phyloP scores from a whole-genome alignment of 352 stramenopile genomes.

The Elongisporangium undulatum region DNA sequence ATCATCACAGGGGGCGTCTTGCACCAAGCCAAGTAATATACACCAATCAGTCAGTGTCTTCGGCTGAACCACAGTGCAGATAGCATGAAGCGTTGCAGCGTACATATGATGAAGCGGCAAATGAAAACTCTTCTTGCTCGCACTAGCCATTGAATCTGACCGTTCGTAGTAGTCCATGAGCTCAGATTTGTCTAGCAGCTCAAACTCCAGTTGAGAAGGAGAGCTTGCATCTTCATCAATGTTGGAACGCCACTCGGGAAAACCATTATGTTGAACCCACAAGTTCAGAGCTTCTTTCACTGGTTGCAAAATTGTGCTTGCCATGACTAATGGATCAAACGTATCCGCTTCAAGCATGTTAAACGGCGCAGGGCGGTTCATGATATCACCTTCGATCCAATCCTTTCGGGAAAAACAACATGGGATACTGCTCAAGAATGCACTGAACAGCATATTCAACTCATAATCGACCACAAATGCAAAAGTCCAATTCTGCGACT shows the following conservation, averaged over 20 bases:
- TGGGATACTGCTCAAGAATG: constrained; percentile 56
- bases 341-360: constrained; percentile 22
- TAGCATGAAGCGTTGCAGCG: constrained; percentile 42
- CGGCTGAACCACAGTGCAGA: constrained; percentile 38
- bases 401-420: constrained; percentile 42
- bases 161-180: constrained; percentile 37
- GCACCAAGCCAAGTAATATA: constrained; percentile 27
- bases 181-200: not conserved
- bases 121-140: constrained; percentile 66
- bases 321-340: constrained; percentile 31
- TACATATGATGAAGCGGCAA: constrained; percentile 79
- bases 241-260: constrained; percentile 18
- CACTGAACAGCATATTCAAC: constrained; percentile 65
- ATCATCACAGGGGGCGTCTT: not conserved
- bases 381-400: constrained; percentile 16
- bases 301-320: constrained; percentile 39
- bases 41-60: constrained; percentile 38
- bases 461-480: constrained; percentile 84
- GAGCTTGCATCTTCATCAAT: constrained; percentile 1
- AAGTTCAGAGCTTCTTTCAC: constrained; percentile 20
- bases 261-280: constrained; percentile 36
- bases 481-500: constrained; percentile 81
- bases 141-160: constrained; percentile 11
- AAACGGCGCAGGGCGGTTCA: constrained; percentile 13
- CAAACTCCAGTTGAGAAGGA: not conserved